Conservation (phyloP, 73 alveolate genomes). For the Symbiodinium natans region DNA sequence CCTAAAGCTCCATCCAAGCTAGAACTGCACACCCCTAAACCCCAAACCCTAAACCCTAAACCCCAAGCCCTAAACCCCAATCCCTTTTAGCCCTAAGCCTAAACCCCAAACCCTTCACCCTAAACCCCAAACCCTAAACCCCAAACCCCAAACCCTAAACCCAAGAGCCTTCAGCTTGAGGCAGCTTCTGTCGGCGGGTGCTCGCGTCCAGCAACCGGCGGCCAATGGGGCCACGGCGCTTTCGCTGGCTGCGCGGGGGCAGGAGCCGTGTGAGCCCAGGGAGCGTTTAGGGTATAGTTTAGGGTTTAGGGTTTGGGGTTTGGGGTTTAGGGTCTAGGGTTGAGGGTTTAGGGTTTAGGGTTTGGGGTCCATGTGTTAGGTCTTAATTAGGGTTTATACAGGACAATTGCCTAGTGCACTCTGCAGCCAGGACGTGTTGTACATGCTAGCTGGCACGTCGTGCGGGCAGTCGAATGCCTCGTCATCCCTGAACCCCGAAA, state of each 20-base stretch:
- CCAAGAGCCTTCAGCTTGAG: not conserved
- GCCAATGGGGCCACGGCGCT: conserved; percentile 38
- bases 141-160: not conserved
- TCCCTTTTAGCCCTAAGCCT: not conserved
- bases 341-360: too few relatives aligned
- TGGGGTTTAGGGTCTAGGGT: too few relatives aligned
- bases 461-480: too few relatives aligned
- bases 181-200: conserved; percentile 23
- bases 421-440: too few relatives aligned
- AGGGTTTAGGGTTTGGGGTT: not conserved
- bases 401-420: too few relatives aligned
- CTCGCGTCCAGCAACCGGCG: not conserved
- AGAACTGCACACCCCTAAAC: too few relatives aligned
- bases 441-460: too few relatives aligned
- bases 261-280: not conserved
- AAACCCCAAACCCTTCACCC: not conserved
- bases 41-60: too few relatives aligned
- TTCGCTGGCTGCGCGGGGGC: conserved; percentile 48
- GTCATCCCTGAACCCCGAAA: too few relatives aligned
- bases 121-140: not conserved
- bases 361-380: too few relatives aligned
- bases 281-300: not conserved
- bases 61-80: not conserved
- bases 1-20: too few relatives aligned
- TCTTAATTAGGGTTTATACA: too few relatives aligned